Base-by-base conservation (phyloP, 164 flowering plant species). In the Platanus orientalis region DNA sequence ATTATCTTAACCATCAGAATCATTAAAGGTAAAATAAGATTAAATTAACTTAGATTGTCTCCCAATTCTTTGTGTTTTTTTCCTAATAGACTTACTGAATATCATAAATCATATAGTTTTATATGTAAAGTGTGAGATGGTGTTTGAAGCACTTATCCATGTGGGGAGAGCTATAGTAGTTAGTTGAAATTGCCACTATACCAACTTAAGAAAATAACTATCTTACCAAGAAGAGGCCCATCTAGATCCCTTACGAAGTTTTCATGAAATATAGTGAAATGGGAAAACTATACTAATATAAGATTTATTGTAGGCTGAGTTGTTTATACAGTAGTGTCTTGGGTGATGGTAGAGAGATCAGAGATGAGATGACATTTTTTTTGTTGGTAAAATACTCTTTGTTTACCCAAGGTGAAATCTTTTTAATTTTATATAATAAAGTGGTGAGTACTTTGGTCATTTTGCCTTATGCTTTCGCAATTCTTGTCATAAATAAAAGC, bases 161-260 rank as follows among this genome's bases (percentile, higher is more conserved):
- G 52, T 65, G 47, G 54, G 56, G 14, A 50, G 17, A 42, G 60
- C 58, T 36, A 44, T 52, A 20, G 52, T 21, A 62, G 68, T 54
- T 67, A 53, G 68, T 53, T 62, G 75, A 58, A 68, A 67, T 49
- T 21, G 64, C 65, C 68, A 67, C 28, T 47, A 28, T 40, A 67
- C 64, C 67, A 44, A 67, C 75, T 63, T 53, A 26, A 47, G 67
- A 62, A 63, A 62, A 58, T 57, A 66, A 67, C 68, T 47, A 52
- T 26, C 75, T 53, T 36, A 65, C 79, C 77, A 69, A 44, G 36
- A 4, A 56, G 34, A 45, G 61, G 54, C 30, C 73, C 73, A 58
- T 60, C 25, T 55, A 20, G 52, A 67, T 58, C 39, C 32, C 54
- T 65, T 50, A 60, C 24, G 42, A 60, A 63, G 54, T 24, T 45